Evolutionary conservation across 2,329 filamentous ascomycete species (phyloP), one percentile per base, ranked within the genome.

Genomic region (Diaporthe sp.): DNA sequence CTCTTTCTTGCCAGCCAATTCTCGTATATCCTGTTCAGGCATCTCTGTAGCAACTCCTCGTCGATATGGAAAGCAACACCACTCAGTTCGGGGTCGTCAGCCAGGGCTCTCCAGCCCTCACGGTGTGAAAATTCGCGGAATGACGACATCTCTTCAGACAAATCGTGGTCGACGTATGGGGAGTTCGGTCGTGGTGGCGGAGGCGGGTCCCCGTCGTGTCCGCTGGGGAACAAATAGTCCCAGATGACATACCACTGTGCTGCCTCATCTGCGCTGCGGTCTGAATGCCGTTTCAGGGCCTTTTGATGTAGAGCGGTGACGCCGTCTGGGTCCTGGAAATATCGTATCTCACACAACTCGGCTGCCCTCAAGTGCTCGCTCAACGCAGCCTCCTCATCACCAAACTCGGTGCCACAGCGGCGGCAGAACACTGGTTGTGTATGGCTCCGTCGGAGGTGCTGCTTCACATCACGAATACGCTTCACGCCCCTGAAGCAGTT

Each of bases 401-500:
- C 25, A 1, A 80, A 80, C 12, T 71, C 53, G 1, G 39, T 49
- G 15, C 75, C 76, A 67, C 79, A 81, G 4, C 73, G 65, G 13
- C 2, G 65, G 65, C 79, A 81, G 55, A 78, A 77, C 9, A 57
- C 53, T 2, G 49, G 47, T 39, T 37, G 55, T 20, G 28, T 49
- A 53, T 81, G 80, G 3, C 25, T 60, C 15, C 79, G 74, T 4
- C 72, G 58, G 2, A 81, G 74, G 49, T 80, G 80, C n/a, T 79
- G 77, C 73, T 81, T 80, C 34, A 81, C 77, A 39, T 80, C 77
- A 7, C 77, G 57, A 47, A 81, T 80, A 20, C 76, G 61, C 9
- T 31, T 76, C 10, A 80, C 74, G 1, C 68, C 68, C 25, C 67
- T 63, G 51, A 75, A 77, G 49, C 80, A 80, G 13, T 58, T 34